Percentiles rank a stretch among this genome's conserved stretches.
Evolutionary conservation across 352 stramenopile species (phyloP).

Genomic region (Globisporangium sylvaticum): DNA sequence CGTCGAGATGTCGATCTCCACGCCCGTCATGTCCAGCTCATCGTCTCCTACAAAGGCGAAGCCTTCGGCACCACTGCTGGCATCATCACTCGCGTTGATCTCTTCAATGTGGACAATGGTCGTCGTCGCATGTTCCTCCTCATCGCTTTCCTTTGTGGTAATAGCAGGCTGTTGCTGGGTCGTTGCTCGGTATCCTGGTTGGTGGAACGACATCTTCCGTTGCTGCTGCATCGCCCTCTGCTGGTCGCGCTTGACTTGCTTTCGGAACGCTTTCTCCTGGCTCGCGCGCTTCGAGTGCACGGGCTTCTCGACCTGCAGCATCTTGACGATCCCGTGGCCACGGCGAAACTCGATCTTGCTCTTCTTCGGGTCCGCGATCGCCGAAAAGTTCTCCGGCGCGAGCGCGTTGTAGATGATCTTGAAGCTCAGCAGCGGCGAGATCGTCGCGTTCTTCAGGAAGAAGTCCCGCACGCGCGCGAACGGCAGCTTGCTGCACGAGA

Average conservation of each 20-base stretch:
- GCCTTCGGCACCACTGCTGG: background rate
- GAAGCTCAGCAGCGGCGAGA: conserved; percentile 23
- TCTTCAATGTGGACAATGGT: conserved; percentile 10
- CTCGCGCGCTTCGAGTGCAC: conserved; percentile 39
- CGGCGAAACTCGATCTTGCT: conserved; percentile 80
- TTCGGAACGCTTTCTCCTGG: conserved; percentile 7
- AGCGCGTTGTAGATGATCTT: conserved; percentile 30
- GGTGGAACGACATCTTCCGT: conserved; percentile 8
- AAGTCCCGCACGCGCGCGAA: conserved; percentile 68
- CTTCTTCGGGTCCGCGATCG: conserved; percentile 63
- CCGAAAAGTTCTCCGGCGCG: conserved; percentile 43
- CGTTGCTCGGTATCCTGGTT: background rate
- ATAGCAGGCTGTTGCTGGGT: background rate
- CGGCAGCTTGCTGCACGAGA: conserved; percentile 45
- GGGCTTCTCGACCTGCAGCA: conserved; percentile 64
- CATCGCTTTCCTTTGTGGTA: background rate
- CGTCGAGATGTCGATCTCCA: conserved; percentile 16
- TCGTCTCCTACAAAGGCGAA: background rate
- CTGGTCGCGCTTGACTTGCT: conserved; percentile 12
- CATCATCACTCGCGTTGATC: conserved; percentile 11
- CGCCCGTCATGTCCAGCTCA: conserved; percentile 17
- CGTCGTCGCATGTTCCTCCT: conserved; percentile 1
- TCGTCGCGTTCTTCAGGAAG: conserved; percentile 35
- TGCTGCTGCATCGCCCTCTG: conserved; percentile 4
- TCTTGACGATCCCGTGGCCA: conserved; percentile 45